phyloP scores from a whole-genome alignment of 495 filamentous ascomycete species.

The Parathielavia hyrcaniae region DNA sequence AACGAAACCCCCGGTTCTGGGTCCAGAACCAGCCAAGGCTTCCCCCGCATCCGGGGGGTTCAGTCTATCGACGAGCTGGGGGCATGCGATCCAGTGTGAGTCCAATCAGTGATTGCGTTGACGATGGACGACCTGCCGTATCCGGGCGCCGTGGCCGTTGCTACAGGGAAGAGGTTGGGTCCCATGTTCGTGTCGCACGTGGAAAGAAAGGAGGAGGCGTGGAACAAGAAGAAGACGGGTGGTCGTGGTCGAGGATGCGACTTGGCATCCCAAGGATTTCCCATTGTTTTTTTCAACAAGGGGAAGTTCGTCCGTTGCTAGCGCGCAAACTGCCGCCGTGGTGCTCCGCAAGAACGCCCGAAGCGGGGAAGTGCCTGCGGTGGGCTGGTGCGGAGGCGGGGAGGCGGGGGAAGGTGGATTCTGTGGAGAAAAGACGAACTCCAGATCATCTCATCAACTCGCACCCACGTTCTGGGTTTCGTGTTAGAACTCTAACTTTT shows the following conservation, averaged over 20 bases:
- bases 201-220: not conserved
- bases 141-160: conserved; percentile 8
- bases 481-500: not conserved
- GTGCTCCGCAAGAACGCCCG: conserved; percentile 11
- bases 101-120: conserved; percentile 3
- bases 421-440: not conserved
- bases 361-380: not conserved
- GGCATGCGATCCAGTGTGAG: not conserved
- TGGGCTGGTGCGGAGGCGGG: not conserved
- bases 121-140: conserved; percentile 1
- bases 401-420: not conserved
- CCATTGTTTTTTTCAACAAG: not conserved
- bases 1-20: not conserved
- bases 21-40: not conserved
- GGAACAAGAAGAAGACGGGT: not conserved
- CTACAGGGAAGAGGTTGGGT: not conserved
- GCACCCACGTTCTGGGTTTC: conserved; percentile 2
- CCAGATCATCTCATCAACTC: conserved; percentile 1
- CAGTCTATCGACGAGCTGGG: not conserved
- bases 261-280: not conserved
- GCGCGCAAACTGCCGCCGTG: conserved; percentile 6
- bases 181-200: conserved; percentile 4
- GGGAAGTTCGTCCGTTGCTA: not conserved
- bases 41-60: conserved; percentile 8
- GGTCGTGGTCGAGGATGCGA: conserved; percentile 9